phyloP scores from a whole-genome alignment of 2,329 filamentous ascomycete genomes.

The Calcarisporium arbuscula region DNA sequence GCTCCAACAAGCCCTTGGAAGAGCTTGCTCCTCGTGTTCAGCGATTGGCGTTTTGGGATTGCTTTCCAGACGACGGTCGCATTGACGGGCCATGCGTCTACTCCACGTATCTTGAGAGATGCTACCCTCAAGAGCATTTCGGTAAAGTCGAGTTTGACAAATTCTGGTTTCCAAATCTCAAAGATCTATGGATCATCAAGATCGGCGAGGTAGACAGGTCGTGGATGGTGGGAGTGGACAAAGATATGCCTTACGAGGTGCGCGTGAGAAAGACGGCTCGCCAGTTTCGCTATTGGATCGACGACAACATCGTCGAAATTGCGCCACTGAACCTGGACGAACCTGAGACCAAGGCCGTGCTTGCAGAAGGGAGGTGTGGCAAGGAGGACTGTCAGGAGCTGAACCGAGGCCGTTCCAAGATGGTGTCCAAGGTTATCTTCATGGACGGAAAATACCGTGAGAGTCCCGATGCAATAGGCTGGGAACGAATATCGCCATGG shows the following conservation, averaged over 20 bases:
- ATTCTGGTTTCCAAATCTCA: conserved; percentile 32
- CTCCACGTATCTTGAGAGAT: conserved; percentile 26
- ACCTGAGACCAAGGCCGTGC: conserved; percentile 24
- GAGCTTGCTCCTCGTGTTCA: conserved; percentile 25
- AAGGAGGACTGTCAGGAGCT: conserved; percentile 27
- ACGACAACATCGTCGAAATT: conserved; percentile 31
- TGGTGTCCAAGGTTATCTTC: conserved; percentile 32
- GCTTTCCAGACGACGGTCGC: conserved; percentile 30
- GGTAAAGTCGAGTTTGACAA: conserved; percentile 29
- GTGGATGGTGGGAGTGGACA: conserved; percentile 29
- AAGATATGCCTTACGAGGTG: conserved; percentile 19
- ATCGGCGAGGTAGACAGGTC: conserved; percentile 29
- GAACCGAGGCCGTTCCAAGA: conserved; percentile 27
- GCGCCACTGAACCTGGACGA: conserved; percentile 26
- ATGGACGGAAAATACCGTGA: conserved; percentile 26
- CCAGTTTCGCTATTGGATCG: conserved; percentile 32
- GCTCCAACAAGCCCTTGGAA: conserved; percentile 24
- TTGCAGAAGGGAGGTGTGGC: conserved; percentile 28
- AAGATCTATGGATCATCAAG: conserved; percentile 33
- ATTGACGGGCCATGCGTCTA: conserved; percentile 27
- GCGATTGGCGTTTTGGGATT: conserved; percentile 33
- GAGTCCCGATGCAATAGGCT: conserved; percentile 17
- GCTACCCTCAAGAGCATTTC: conserved; percentile 22
- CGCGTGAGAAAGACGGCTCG: conserved; percentile 26
- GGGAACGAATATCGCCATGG: conserved; percentile 28